These are phyloP conservation scores for Aspergillus pseudoglaucus DNA, from an alignment of 2,329 filamentous ascomycete genomes.

Conservation along the genomic window DNA sequence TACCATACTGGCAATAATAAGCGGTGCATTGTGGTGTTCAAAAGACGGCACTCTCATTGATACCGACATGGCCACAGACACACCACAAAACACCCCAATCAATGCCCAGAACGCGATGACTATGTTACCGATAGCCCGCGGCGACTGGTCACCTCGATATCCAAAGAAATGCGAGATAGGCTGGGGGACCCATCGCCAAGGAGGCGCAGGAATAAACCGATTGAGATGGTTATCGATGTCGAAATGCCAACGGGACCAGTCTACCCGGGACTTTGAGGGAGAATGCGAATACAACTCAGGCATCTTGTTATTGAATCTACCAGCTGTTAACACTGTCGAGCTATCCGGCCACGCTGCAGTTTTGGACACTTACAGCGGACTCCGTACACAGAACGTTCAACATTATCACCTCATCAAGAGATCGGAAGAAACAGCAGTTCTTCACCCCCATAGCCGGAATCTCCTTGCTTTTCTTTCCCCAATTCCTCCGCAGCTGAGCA, in stretches of 20 bases:
- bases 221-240: slow-evolving; percentile 74
- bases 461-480: too few relatives aligned
- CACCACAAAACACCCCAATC: slow-evolving; percentile 56
- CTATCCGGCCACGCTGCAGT: too few relatives aligned
- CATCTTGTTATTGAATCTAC: too few relatives aligned
- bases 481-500: too few relatives aligned
- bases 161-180: slow-evolving; percentile 64
- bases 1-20: slow-evolving; percentile 66
- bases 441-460: too few relatives aligned
- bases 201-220: slow-evolving; percentile 60
- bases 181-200: slow-evolving; percentile 57
- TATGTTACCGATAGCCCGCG: slow-evolving; percentile 49
- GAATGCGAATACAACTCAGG: neutral
- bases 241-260: slow-evolving; percentile 46
- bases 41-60: slow-evolving; percentile 52
- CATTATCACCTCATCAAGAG: too few relatives aligned
- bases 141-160: slow-evolving; percentile 40
- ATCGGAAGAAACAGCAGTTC: too few relatives aligned
- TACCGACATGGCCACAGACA: slow-evolving; percentile 55
- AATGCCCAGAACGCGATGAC: slow-evolving; percentile 57
- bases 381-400: too few relatives aligned
- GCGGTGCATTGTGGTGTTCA: slow-evolving; percentile 46
- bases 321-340: too few relatives aligned
- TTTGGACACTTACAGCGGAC: too few relatives aligned
- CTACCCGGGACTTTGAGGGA: slow-evolving; percentile 9